These are phyloP conservation scores for Phragmites australis DNA, from an alignment of 176 grass and related monocot genomes.

Conservation along the genomic window DNA sequence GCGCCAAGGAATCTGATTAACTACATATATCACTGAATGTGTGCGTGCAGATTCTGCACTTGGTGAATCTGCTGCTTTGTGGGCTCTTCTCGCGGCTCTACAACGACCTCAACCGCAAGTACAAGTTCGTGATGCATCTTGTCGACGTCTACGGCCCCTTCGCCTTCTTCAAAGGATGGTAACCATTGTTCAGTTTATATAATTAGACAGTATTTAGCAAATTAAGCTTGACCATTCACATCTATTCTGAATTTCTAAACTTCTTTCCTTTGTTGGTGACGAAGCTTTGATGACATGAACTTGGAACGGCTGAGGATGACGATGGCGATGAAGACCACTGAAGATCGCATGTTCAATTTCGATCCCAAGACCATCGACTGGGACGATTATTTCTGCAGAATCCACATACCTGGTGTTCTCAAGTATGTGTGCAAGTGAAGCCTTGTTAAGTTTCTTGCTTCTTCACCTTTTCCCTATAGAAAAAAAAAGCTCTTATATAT, in stretches of 20 bases:
- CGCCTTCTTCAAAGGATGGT: constrained; percentile 67
- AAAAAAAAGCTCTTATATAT: background rate
- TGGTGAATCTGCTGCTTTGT: constrained; percentile 42
- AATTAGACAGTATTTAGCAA: background rate
- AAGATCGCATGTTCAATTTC: constrained; percentile 37
- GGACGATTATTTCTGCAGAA: constrained; percentile 51
- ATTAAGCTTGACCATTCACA: background rate
- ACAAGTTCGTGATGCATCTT: constrained; percentile 57
- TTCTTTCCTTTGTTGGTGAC: background rate
- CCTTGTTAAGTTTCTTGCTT: too few relatives aligned
- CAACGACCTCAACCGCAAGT: constrained; percentile 43
- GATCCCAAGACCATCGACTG: constrained; percentile 57
- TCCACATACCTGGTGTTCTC: constrained; percentile 57
- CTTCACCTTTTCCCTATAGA: background rate
- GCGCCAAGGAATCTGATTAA: too few relatives aligned
- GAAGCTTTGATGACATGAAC: constrained; percentile 63
- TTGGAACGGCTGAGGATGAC: constrained; percentile 43
- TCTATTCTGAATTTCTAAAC: background rate
- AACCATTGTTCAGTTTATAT: background rate
- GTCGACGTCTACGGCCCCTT: constrained; percentile 65
- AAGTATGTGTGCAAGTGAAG: constrained; percentile 57
- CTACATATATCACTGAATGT: background rate
- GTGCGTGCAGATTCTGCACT: constrained; percentile 28
- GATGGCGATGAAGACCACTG: constrained; percentile 12
- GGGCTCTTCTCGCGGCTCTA: constrained; percentile 37